Evolutionary conservation across 139 green algal genomes (phyloP).

Genomic region (Chlorella sp.): DNA sequence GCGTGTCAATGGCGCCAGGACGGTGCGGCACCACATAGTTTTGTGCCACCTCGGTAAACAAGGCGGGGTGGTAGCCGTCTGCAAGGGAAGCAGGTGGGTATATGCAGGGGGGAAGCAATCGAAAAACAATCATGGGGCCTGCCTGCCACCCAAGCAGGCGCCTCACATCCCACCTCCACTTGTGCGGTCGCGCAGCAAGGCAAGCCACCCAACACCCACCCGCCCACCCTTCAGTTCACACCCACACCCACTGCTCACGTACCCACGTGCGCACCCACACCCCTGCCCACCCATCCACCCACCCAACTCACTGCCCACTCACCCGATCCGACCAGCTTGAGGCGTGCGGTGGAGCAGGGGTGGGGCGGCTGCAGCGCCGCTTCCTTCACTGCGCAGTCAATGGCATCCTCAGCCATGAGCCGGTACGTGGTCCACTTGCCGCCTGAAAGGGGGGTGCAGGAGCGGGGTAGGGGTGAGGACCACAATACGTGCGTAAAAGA

Average conservation of each 20-base stretch:
- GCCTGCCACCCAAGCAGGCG: too few species aligned
- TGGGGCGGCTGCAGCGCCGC: conserved; percentile 40
- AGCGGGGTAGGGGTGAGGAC: not conserved
- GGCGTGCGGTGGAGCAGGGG: conserved; percentile 55
- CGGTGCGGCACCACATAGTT: conserved; percentile 83
- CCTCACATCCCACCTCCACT: too few species aligned
- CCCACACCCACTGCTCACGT: too few species aligned
- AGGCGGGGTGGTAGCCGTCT: conserved; percentile 67
- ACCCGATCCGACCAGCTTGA: conserved; percentile 30
- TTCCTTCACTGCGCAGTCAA: conserved; percentile 66
- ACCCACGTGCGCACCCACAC: too few species aligned
- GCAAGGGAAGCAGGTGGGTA: conserved; percentile 49
- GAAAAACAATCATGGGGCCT: too few species aligned
- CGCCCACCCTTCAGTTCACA: too few species aligned
- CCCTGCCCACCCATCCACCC: not conserved
- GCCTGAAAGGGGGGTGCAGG: conserved; percentile 41
- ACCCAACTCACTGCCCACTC: not conserved
- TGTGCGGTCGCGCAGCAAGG: too few species aligned
- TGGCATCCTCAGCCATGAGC: conserved; percentile 82
- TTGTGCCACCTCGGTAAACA: conserved; percentile 86
- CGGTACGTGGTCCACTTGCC: conserved; percentile 99
- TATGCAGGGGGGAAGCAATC: too few species aligned
- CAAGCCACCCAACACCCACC: too few species aligned
- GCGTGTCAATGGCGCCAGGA: conserved; percentile 75
- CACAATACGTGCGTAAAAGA: too few species aligned